Evolutionary conservation across 1,139 yeast genomes (phyloP).

Genomic region (Candida anutae): DNA sequence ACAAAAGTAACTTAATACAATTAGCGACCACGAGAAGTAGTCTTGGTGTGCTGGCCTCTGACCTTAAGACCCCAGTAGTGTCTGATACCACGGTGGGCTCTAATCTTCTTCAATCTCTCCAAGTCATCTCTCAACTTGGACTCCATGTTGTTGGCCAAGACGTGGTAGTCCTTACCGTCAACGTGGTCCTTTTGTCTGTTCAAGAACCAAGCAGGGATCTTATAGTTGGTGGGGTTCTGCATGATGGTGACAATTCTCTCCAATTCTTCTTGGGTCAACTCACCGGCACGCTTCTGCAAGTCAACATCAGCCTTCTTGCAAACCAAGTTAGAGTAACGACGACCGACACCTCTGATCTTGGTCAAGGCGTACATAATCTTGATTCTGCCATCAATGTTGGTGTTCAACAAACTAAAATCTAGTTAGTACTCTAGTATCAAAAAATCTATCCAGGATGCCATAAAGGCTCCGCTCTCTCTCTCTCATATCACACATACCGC

Average conservation of each 20-base stretch:
- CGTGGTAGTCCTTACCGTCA: slow-evolving; percentile 99
- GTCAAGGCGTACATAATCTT: slow-evolving; percentile 99
- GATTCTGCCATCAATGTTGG: slow-evolving; percentile 99
- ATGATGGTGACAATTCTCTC: slow-evolving; percentile 99
- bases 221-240: slow-evolving; percentile 99
- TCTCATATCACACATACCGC: slow-evolving; percentile 60
- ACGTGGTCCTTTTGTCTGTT: slow-evolving; percentile 98
- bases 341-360: slow-evolving; percentile 99
- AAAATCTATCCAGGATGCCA: not conserved
- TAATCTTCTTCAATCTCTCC: slow-evolving; percentile 99
- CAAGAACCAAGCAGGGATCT: slow-evolving; percentile 99
- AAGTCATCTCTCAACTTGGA: slow-evolving; percentile 99
- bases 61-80: slow-evolving; percentile 98
- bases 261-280: slow-evolving; percentile 99
- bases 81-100: slow-evolving; percentile 99
- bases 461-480: not conserved
- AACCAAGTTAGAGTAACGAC: slow-evolving; percentile 99
- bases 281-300: slow-evolving; percentile 99
- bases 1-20: slow-evolving; percentile 4
- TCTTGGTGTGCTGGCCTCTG: slow-evolving; percentile 99
- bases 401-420: slow-evolving; percentile 84
- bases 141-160: slow-evolving; percentile 97
- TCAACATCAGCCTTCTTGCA: slow-evolving; percentile 99
- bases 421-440: slow-evolving; percentile 16
- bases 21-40: slow-evolving; percentile 91